A percentile compares a stretch with the other conserved stretches of the same genome.
These are phyloP conservation scores for Paratrypanosoma confusum DNA, from an alignment of 208 protist genomes.

Conservation along the genomic window DNA sequence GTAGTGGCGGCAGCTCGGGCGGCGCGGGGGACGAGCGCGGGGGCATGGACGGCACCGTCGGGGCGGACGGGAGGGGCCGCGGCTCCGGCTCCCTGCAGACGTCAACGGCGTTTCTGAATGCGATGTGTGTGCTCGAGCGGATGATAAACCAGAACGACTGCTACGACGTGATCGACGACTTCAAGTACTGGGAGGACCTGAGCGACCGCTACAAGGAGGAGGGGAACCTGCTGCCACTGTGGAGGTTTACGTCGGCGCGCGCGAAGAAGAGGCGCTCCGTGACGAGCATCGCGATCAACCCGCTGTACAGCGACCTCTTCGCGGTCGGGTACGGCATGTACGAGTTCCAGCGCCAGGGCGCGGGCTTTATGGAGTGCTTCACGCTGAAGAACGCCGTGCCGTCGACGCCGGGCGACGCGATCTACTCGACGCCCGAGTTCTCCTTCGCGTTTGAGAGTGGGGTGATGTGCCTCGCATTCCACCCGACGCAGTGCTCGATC, in stretches of 20 bases:
- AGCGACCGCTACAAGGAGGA: slow-evolving; percentile 90
- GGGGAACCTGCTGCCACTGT: slow-evolving; percentile 93
- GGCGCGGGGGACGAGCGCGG: slow-evolving; percentile 11
- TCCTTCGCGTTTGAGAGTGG: slow-evolving; percentile 85
- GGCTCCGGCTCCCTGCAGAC: too few relatives aligned
- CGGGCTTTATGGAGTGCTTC: slow-evolving; percentile 91
- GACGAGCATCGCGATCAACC: slow-evolving; percentile 91
- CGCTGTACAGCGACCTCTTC: slow-evolving; percentile 93
- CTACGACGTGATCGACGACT: slow-evolving; percentile 95
- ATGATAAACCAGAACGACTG: slow-evolving; percentile 97
- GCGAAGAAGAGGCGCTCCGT: slow-evolving; percentile 83
- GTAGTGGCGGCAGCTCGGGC: slow-evolving; percentile 72
- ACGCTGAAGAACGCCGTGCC: slow-evolving; percentile 95
- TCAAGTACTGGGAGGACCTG: slow-evolving; percentile 95
- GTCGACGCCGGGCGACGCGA: slow-evolving; percentile 24
- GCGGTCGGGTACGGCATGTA: slow-evolving; percentile 96
- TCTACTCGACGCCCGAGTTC: slow-evolving; percentile 89
- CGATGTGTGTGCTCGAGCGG: slow-evolving; percentile 91
- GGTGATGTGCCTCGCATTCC: slow-evolving; percentile 95
- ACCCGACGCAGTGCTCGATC: slow-evolving; percentile 80
- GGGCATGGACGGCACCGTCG: slow-evolving; percentile 17
- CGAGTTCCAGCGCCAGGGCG: slow-evolving; percentile 94
- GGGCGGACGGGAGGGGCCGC: slow-evolving; percentile 38
- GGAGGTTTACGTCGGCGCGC: slow-evolving; percentile 89
- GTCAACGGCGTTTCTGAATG: slow-evolving; percentile 38